Conservation (phyloP, 805 yeast genomes). For the Lipomyces sp. region DNA sequence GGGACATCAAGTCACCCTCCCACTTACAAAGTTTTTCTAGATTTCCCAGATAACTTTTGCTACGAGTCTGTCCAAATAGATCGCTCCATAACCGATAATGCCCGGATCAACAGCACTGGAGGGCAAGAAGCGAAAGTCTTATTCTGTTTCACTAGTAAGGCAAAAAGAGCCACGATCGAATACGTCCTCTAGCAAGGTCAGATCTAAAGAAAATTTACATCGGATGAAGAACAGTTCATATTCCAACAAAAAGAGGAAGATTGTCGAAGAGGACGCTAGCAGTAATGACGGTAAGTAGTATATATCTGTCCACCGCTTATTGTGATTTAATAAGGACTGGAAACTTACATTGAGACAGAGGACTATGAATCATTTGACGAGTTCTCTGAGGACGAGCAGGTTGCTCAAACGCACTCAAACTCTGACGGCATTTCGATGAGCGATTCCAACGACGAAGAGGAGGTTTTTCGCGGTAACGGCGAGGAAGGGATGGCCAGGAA, state of each 20-base stretch:
- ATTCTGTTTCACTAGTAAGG: conserved; percentile 1
- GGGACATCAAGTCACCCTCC: background rate
- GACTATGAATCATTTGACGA: conserved; percentile 6
- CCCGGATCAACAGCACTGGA: background rate
- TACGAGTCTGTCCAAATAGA: background rate
- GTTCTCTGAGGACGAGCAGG: conserved; percentile 28
- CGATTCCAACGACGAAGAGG: conserved; percentile 35
- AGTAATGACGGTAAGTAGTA: background rate
- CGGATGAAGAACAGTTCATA: background rate
- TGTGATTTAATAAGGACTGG: background rate
- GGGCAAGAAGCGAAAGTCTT: conserved; percentile 15
- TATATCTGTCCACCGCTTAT: background rate
- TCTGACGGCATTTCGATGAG: background rate
- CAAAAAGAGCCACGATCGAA: background rate
- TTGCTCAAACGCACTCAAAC: conserved; percentile 27
- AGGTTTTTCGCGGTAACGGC: conserved; percentile 35
- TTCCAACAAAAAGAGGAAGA: conserved; percentile 12
- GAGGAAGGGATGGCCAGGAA: conserved; percentile 37
- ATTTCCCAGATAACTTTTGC: background rate
- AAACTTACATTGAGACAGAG: conserved; percentile 1
- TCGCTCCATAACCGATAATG: background rate
- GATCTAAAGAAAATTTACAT: background rate
- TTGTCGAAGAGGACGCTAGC: conserved; percentile 14
- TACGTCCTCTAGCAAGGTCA: background rate
- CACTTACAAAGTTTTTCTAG: background rate